These are phyloP conservation scores for Pisolithus sp. DNA, from an alignment of 768 basidiomycete species.

Conservation along the genomic window DNA sequence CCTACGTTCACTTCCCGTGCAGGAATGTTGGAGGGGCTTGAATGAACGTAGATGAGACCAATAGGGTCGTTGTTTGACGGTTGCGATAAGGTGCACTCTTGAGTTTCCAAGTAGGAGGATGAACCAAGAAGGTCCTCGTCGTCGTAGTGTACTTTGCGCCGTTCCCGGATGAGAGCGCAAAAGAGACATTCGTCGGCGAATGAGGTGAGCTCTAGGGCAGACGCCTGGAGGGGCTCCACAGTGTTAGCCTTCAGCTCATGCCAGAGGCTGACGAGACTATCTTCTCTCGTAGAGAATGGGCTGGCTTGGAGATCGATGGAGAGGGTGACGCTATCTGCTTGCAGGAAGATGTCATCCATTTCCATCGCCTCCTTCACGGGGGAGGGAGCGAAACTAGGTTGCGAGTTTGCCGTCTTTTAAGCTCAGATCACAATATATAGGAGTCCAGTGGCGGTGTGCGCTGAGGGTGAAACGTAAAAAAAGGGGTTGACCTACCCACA, in stretches of 20 bases:
- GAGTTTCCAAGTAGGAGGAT: not conserved
- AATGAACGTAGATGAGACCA: constrained; percentile 25
- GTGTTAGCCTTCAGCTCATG: constrained; percentile 14
- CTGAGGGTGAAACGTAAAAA: no score
- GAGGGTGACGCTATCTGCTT: constrained; percentile 12
- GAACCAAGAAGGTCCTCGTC: not conserved
- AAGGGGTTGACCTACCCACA: no score
- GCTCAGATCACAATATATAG: no score
- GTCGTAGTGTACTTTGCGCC: not conserved
- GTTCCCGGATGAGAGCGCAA: constrained; percentile 16
- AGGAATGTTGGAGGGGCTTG: constrained; percentile 10
- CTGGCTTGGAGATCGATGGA: not conserved
- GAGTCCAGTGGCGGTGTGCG: no score
- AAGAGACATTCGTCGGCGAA: constrained; percentile 27
- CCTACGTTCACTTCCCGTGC: constrained; percentile 51
- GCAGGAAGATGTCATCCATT: no score
- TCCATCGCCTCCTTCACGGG: constrained; percentile 13
- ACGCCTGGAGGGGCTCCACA: constrained; percentile 23
- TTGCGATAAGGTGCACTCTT: not conserved
- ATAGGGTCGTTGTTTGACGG: not conserved
- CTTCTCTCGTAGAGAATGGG: not conserved
- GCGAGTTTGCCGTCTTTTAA: no score
- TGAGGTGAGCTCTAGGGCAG: constrained; percentile 13
- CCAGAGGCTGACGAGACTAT: constrained; percentile 14
- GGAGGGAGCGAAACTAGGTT: no score